phyloP scores from a whole-genome alignment of 2,329 filamentous ascomycete species.

The Colletotrichum costaricense region DNA sequence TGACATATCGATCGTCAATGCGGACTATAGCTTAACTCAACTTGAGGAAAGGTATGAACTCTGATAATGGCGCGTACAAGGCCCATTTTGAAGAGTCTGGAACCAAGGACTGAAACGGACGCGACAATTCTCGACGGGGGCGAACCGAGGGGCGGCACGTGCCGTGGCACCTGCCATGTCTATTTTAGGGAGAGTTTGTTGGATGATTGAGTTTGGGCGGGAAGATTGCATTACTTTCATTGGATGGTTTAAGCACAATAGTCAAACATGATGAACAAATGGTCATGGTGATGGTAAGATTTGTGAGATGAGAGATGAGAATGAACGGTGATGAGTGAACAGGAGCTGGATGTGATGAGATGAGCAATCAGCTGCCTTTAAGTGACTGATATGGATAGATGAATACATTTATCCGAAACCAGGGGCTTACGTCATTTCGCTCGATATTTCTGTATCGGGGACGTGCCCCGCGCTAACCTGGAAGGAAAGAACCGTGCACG shows the following conservation, averaged over 20 bases:
- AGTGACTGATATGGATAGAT: not conserved
- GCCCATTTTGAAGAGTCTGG: not conserved
- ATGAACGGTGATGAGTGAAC: too few relatives aligned
- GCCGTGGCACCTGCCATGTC: not conserved
- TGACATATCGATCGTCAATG: too few relatives aligned
- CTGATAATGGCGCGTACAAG: not conserved
- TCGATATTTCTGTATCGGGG: conserved; percentile 12
- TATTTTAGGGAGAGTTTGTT: not conserved
- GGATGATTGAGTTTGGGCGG: not conserved
- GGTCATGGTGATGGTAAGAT: not conserved
- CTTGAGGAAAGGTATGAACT: too few relatives aligned
- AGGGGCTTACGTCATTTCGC: conserved; percentile 18
- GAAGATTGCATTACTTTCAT: not conserved
- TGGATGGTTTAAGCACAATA: not conserved
- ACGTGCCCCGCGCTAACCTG: conserved; percentile 20
- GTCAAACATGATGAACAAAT: too few relatives aligned
- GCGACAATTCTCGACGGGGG: not conserved
- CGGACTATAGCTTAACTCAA: too few relatives aligned
- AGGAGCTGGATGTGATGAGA: not conserved
- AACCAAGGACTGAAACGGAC: not conserved
- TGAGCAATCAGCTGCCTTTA: not conserved
- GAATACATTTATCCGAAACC: not conserved
- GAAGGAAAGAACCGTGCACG: not conserved
- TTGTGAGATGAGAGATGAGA: not conserved
- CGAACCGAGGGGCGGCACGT: not conserved